phyloP scores from a whole-genome alignment of 2,329 filamentous ascomycete genomes.

The Neonectria hederae region DNA sequence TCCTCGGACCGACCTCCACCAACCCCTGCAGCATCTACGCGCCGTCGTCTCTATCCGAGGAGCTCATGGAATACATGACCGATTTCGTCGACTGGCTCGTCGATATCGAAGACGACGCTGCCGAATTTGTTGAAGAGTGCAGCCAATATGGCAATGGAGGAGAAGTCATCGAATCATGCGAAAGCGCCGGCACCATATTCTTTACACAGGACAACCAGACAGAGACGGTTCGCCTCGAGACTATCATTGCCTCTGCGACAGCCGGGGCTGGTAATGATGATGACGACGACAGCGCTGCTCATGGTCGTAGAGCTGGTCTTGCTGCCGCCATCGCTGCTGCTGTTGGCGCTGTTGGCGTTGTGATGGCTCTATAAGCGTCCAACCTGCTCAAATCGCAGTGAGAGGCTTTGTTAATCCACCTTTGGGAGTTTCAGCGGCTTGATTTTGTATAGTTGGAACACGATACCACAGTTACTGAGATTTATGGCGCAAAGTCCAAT shows the following conservation, averaged over 20 bases:
- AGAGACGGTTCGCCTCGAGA: neutral
- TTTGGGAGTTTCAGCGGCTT: too few species aligned
- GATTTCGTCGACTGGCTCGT: neutral
- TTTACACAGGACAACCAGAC: neutral
- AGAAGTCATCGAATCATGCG: neutral
- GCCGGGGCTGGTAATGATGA: neutral
- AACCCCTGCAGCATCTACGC: constrained; percentile 4
- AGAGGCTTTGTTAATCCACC: too few species aligned
- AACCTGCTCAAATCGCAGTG: too few species aligned
- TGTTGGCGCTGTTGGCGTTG: neutral
- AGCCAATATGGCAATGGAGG: neutral
- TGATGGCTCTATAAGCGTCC: neutral
- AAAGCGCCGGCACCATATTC: neutral
- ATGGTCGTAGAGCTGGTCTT: neutral
- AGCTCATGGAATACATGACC: constrained; percentile 10
- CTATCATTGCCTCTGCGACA: neutral
- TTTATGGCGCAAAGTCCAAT: too few species aligned
- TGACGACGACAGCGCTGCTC: neutral
- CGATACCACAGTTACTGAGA: too few species aligned
- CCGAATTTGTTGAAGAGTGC: constrained; percentile 1
- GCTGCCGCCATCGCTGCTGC: neutral
- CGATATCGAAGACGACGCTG: neutral
- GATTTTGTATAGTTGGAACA: too few species aligned
- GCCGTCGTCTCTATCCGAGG: constrained; percentile 3
- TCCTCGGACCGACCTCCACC: neutral